Evolutionary conservation across 345 rosid species (phyloP).

Genomic region (Geranium rotundifolium): DNA sequence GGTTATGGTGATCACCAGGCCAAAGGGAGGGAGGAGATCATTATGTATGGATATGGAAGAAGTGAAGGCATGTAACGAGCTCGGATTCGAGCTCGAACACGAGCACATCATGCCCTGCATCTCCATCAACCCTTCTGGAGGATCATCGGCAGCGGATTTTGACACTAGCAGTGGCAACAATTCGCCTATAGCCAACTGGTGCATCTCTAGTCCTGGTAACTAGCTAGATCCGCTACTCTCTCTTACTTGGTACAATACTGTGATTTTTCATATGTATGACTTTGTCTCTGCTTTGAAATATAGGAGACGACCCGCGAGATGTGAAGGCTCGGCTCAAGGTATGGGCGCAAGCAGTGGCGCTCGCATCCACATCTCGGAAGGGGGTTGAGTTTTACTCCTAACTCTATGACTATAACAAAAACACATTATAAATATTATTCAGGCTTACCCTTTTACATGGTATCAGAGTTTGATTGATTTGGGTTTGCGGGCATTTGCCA

Average conservation of each 20-base stretch:
- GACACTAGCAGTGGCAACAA: slow-evolving; percentile 74
- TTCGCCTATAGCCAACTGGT: slow-evolving; percentile 82
- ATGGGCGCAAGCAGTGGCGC: slow-evolving; percentile 96
- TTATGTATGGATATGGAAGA: slow-evolving; percentile 88
- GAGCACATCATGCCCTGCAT: slow-evolving; percentile 22
- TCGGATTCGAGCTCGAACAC: slow-evolving; percentile 53
- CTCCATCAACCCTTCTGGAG: no score
- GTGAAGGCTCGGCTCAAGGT: slow-evolving; percentile 90
- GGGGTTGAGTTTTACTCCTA: neutral
- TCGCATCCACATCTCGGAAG: slow-evolving; percentile 43
- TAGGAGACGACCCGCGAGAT: slow-evolving; percentile 89
- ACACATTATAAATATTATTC: no score
- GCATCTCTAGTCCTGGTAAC: slow-evolving; percentile 87
- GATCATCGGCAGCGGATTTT: slow-evolving; percentile 31
- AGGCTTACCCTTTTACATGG: no score
- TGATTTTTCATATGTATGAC: no score
- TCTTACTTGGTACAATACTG: no score
- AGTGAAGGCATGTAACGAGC: slow-evolving; percentile 78
- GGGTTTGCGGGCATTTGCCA: no score
- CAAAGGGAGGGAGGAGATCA: slow-evolving; percentile 63
- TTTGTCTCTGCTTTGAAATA: neutral
- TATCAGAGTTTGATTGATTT: no score
- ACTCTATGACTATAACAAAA: no score
- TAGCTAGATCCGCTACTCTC: neutral
- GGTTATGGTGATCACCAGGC: slow-evolving; percentile 67